Evolutionary conservation across 805 yeast species (phyloP).

Genomic region (Hagleromyces aurorensis): DNA sequence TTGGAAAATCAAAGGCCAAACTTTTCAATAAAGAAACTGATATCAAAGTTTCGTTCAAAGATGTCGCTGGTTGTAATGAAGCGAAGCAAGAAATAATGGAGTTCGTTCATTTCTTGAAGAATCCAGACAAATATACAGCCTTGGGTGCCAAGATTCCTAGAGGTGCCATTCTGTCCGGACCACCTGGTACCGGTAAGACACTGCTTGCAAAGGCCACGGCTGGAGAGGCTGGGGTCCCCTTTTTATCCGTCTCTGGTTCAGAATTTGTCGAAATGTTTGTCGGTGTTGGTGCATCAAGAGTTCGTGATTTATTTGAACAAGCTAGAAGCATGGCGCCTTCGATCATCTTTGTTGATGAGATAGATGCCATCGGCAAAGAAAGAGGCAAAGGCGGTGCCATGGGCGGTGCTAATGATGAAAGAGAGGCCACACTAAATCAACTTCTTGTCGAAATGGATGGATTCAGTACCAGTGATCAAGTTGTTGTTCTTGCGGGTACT

Average conservation of each 20-base stretch:
- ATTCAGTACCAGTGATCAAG: conserved; percentile 78
- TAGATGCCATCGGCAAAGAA: conserved; percentile 91
- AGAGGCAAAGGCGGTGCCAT: conserved; percentile 65
- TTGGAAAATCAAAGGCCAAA: conserved; percentile 74
- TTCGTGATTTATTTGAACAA: conserved; percentile 82
- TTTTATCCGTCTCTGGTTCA: conserved; percentile 84
- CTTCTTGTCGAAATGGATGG: conserved; percentile 95
- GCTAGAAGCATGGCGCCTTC: conserved; percentile 89
- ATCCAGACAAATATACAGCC: conserved; percentile 76
- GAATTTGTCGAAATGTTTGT: conserved; percentile 97
- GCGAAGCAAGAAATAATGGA: conserved; percentile 95
- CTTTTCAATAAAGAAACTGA: conserved; percentile 76
- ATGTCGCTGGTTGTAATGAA: conserved; percentile 93
- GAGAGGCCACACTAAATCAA: conserved; percentile 89
- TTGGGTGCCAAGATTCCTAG: conserved; percentile 92
- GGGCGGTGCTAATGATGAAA: conserved; percentile 84
- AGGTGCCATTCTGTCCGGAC: conserved; percentile 90
- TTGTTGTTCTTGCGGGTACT: conserved; percentile 91
- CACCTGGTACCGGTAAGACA: conserved; percentile 97
- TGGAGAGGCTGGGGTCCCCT: conserved; percentile 94
- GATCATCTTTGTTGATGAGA: conserved; percentile 87
- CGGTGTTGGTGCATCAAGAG: conserved; percentile 94
- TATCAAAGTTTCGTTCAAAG: conserved; percentile 73
- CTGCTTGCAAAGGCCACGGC: conserved; percentile 91
- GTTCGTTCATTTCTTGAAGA: conserved; percentile 80